These are phyloP conservation scores for Epichloe aotearoae DNA, from an alignment of 2,329 filamentous ascomycete genomes.

Conservation along the genomic window DNA sequence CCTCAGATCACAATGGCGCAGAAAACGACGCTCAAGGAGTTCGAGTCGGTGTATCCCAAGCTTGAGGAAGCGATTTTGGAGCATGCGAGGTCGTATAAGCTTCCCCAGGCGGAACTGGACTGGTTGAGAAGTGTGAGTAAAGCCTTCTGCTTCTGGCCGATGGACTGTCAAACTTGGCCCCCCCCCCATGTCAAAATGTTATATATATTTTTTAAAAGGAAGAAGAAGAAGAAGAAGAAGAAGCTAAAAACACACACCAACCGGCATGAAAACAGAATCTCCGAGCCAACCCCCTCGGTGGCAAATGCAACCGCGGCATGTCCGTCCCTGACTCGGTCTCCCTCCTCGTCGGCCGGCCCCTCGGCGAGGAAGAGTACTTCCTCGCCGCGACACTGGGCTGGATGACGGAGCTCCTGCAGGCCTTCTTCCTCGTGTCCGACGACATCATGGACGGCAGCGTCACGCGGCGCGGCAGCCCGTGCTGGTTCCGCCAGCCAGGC, in stretches of 20 bases:
- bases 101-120: slow-evolving; percentile 65
- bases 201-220: no score
- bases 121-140: slow-evolving; percentile 69
- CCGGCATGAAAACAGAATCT: slow-evolving; percentile 44
- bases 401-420: slow-evolving; percentile 96
- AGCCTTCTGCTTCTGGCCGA: no score
- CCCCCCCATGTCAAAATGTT: no score
- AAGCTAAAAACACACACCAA: not conserved
- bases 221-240: not conserved
- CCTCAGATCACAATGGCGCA: slow-evolving; percentile 38
- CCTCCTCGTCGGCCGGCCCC: slow-evolving; percentile 56
- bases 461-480: slow-evolving; percentile 85
- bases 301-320: slow-evolving; percentile 98
- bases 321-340: slow-evolving; percentile 87
- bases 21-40: slow-evolving; percentile 68
- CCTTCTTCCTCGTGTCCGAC: slow-evolving; percentile 96
- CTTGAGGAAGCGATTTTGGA: slow-evolving; percentile 71
- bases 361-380: slow-evolving; percentile 77
- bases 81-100: slow-evolving; percentile 68
- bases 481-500: slow-evolving; percentile 85
- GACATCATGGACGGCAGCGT: slow-evolving; percentile 98
- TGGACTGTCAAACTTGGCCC: no score
- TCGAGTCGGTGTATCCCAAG: slow-evolving; percentile 80
- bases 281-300: slow-evolving; percentile 75
- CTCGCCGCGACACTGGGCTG: slow-evolving; percentile 79